Conservation (phyloP, 208 protist genomes). For the Dictyostelium gargantuum region DNA sequence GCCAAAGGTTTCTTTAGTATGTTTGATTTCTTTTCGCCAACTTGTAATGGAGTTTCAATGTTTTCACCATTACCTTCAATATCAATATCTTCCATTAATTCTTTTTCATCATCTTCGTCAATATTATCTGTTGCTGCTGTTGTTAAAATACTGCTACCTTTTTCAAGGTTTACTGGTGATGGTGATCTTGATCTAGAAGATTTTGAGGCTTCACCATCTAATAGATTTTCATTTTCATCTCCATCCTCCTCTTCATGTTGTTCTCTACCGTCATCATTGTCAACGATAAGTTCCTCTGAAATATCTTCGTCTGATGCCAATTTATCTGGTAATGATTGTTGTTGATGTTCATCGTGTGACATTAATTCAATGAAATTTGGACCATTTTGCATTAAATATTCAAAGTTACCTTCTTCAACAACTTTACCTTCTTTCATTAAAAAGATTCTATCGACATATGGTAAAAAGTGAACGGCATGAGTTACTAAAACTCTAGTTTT, state of each 20-base stretch:
- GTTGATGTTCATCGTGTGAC: constrained; percentile 4
- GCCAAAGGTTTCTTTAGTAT: background rate
- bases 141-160: background rate
- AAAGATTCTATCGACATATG: constrained; percentile 40
- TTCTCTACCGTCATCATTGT: background rate
- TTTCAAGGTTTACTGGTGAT: background rate
- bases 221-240: background rate
- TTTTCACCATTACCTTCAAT: background rate
- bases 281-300: no score
- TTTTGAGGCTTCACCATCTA: background rate
- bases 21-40: background rate
- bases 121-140: no score
- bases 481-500: constrained; percentile 83
- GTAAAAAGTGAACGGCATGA: constrained; percentile 75
- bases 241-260: background rate
- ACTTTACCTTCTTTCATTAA: constrained; percentile 62
- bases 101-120: background rate
- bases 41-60: background rate
- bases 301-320: no score
- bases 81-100: constrained; percentile 25
- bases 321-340: background rate
- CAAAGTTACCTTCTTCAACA: constrained; percentile 31
- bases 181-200: background rate
- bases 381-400: background rate
- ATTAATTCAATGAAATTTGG: constrained; percentile 44